These are phyloP conservation scores for Nothophytophthora sp. DNA, from an alignment of 352 stramenopile genomes.

Conservation along the genomic window DNA sequence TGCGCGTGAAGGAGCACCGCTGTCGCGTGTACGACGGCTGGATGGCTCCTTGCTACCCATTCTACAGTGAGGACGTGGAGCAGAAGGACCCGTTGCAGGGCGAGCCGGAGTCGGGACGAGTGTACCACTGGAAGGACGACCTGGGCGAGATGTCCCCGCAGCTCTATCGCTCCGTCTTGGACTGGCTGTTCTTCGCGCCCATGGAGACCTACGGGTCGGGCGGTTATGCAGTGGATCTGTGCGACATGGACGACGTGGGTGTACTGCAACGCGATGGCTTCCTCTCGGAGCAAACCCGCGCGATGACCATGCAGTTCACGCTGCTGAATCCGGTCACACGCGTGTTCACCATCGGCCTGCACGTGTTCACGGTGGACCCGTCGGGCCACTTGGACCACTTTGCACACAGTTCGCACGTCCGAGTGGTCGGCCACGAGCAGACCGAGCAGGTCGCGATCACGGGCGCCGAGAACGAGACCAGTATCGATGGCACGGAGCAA, in stretches of 20 bases:
- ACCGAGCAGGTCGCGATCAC: slow-evolving; percentile 37
- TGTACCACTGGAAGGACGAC: slow-evolving; percentile 70
- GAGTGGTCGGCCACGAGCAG: slow-evolving; percentile 76
- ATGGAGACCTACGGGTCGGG: slow-evolving; percentile 60
- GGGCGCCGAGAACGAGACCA: slow-evolving; percentile 1
- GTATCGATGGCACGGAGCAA: background rate
- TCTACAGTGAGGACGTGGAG: slow-evolving; percentile 55
- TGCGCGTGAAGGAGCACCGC: slow-evolving; percentile 75
- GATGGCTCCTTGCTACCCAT: slow-evolving; percentile 73
- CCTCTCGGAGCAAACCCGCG: slow-evolving; percentile 79
- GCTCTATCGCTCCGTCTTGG: slow-evolving; percentile 56
- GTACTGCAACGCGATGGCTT: slow-evolving; percentile 73
- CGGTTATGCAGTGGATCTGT: slow-evolving; percentile 79
- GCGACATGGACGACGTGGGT: slow-evolving; percentile 46
- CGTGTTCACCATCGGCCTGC: slow-evolving; percentile 87
- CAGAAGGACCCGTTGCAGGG: slow-evolving; percentile 51
- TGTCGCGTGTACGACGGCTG: slow-evolving; percentile 67
- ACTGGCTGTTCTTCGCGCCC: slow-evolving; percentile 43
- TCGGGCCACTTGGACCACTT: slow-evolving; percentile 85
- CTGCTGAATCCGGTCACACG: slow-evolving; percentile 88
- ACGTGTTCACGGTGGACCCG: slow-evolving; percentile 80
- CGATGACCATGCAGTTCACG: slow-evolving; percentile 84
- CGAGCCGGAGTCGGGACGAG: slow-evolving; percentile 29
- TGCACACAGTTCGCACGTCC: slow-evolving; percentile 79
- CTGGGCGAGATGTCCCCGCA: slow-evolving; percentile 58